Evolutionary conservation across 2,329 filamentous ascomycete species (phyloP).

Genomic region (Aureobasidium sp.): DNA sequence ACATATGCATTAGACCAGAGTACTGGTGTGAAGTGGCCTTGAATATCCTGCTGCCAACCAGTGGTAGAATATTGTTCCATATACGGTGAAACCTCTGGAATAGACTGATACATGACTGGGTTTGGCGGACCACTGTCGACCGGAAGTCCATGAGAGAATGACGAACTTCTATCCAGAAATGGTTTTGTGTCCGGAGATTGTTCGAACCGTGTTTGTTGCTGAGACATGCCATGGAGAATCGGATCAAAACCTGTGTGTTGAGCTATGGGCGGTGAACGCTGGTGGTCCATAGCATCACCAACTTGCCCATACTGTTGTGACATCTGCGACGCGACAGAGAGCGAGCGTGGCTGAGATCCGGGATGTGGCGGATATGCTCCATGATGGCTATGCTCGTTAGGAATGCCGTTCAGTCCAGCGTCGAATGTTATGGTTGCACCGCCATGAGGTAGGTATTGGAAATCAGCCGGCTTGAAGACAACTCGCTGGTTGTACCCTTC

Average conservation of each 20-base stretch:
- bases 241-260: neutral
- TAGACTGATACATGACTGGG: neutral
- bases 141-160: neutral
- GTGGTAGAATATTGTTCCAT: neutral
- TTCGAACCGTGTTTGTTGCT: neutral
- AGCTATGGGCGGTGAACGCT: neutral
- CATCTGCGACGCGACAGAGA: neutral
- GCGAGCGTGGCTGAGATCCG: neutral
- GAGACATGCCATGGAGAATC: neutral
- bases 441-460: conserved; percentile 41
- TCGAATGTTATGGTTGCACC: conserved; percentile 32
- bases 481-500: conserved; percentile 79
- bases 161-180: neutral
- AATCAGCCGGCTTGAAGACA: conserved; percentile 68
- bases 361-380: neutral
- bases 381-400: neutral
- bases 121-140: conserved; percentile 6
- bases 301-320: neutral
- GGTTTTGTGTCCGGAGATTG: neutral
- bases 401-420: neutral
- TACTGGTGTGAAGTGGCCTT: conserved; percentile 6
- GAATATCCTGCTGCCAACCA: neutral
- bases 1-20: conserved; percentile 12
- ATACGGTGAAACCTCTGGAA: neutral
- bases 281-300: neutral